Percentiles rank a stretch among this genome's conserved stretches.
phyloP scores from a whole-genome alignment of 768 basidiomycete genomes.

The Rhodosporidiobolus odoratus region DNA sequence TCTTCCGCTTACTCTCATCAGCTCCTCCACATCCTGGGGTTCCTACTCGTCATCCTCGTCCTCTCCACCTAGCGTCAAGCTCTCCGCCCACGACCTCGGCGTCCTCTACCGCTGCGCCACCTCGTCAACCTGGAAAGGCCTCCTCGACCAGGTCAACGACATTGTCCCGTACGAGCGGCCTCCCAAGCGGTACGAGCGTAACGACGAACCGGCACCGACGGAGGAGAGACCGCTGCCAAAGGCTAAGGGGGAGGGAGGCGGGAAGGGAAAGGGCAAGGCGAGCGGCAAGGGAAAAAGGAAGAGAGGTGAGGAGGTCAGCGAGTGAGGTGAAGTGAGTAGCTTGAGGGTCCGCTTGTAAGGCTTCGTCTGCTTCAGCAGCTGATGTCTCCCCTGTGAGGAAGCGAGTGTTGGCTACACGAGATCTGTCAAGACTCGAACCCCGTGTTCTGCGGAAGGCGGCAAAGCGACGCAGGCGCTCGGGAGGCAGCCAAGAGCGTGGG shows the following conservation, averaged over 20 bases:
- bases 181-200: neutral
- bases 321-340: neutral
- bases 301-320: neutral
- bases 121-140: neutral
- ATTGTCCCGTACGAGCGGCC: slow-evolving; percentile 4
- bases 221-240: neutral
- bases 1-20: neutral
- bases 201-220: neutral
- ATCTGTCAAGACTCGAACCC: too few species aligned
- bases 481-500: too few species aligned
- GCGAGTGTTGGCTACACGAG: too few species aligned
- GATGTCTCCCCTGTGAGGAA: neutral
- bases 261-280: neutral
- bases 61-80: neutral
- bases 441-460: too few species aligned
- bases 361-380: neutral
- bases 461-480: too few species aligned
- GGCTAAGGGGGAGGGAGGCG: neutral
- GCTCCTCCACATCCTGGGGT: slow-evolving; percentile 7
- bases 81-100: neutral
- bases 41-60: neutral
- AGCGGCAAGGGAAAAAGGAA: neutral
- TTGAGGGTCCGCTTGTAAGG: neutral
- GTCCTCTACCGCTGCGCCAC: neutral
- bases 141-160: neutral